Percentiles rank a stretch among this genome's conserved stretches.
phyloP scores from a whole-genome alignment of 495 filamentous ascomycete species.

The Recurvomyces mirabilis region DNA sequence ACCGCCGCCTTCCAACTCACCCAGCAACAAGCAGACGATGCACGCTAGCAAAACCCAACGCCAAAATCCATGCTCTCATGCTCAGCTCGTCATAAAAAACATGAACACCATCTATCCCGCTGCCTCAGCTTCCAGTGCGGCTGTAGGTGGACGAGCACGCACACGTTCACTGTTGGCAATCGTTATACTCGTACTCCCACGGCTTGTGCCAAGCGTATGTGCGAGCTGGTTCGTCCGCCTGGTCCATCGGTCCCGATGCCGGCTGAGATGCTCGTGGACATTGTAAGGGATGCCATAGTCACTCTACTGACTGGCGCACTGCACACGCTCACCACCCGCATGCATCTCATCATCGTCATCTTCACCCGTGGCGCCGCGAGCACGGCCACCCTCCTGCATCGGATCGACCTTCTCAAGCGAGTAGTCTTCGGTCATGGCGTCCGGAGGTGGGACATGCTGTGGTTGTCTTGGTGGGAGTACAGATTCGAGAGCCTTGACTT shows the following conservation, averaged over 20 bases:
- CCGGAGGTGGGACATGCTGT: conserved; percentile 51
- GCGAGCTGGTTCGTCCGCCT: no score
- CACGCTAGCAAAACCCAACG: no score
- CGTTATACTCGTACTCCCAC: no score
- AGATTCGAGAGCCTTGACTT: conserved; percentile 53
- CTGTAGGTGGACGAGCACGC: not conserved
- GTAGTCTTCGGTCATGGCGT: conserved; percentile 85
- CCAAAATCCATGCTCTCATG: not conserved
- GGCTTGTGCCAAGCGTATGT: no score
- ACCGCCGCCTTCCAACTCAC: no score
- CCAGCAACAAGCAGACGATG: no score
- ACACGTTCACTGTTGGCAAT: no score
- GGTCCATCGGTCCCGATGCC: no score
- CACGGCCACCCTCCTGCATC: conserved; percentile 56
- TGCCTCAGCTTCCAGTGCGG: not conserved
- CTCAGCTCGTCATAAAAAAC: not conserved
- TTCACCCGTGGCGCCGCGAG: conserved; percentile 61
- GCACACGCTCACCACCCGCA: conserved; percentile 78
- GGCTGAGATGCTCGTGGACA: no score
- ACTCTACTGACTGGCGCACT: conserved; percentile 94
- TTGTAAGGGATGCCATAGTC: no score
- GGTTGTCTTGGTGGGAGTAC: conserved; percentile 65
- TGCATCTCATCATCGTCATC: conserved; percentile 85
- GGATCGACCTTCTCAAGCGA: conserved; percentile 71
- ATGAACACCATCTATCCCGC: not conserved